phyloP scores from a whole-genome alignment of 148 eudicot species.

The Cornus kousa region DNA sequence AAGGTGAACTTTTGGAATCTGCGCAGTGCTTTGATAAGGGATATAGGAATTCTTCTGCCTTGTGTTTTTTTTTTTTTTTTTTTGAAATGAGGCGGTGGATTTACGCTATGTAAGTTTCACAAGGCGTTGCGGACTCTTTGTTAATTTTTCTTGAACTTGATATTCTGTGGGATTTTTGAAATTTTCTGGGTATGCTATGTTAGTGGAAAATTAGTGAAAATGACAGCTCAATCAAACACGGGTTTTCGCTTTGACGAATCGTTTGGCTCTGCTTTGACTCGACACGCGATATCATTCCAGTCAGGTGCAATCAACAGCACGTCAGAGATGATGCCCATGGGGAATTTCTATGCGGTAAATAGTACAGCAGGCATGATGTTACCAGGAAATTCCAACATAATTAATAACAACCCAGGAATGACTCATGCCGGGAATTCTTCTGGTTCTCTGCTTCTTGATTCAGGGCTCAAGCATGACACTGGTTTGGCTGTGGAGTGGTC shows the following conservation, averaged over 20 bases:
- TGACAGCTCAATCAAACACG: slow-evolving; percentile 60
- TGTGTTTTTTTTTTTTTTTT: neutral
- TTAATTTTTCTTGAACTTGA: neutral
- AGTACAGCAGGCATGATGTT: slow-evolving; percentile 43
- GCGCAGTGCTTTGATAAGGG: slow-evolving; percentile 9
- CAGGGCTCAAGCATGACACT: slow-evolving; percentile 78
- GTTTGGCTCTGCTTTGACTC: slow-evolving; percentile 43
- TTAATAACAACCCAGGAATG: slow-evolving; percentile 28
- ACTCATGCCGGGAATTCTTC: slow-evolving; percentile 44
- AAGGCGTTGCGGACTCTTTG: neutral
- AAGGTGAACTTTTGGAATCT: slow-evolving; percentile 18
- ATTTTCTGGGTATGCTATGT: neutral
- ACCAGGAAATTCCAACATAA: slow-evolving; percentile 46
- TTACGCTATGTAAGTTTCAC: slow-evolving; percentile 13
- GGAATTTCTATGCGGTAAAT: slow-evolving; percentile 48
- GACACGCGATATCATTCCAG: slow-evolving; percentile 55
- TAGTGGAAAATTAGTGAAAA: slow-evolving; percentile 14
- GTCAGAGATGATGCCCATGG: slow-evolving; percentile 51
- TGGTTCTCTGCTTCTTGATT: slow-evolving; percentile 53
- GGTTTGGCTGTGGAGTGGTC: slow-evolving; percentile 85
- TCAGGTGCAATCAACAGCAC: slow-evolving; percentile 57
- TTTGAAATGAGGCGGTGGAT: slow-evolving; percentile 17
- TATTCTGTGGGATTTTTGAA: neutral
- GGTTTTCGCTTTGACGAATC: slow-evolving; percentile 60
- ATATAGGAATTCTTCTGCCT: neutral